A percentile compares a stretch with the other conserved stretches of the same genome.
Conservation (phyloP, 805 yeast genomes). For the Nakazawaea ambrosiae region DNA sequence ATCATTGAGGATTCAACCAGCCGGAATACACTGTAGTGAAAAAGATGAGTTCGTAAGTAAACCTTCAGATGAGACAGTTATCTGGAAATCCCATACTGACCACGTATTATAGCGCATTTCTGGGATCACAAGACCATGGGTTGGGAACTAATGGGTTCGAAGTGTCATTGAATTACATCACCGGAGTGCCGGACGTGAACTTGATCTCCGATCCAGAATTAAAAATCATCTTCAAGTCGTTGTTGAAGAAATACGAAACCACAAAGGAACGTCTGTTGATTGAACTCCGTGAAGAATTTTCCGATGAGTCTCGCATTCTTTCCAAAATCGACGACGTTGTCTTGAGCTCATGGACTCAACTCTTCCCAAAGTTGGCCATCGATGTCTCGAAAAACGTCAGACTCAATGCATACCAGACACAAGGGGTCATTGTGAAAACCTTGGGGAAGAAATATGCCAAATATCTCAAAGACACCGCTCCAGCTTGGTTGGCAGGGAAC, state of each 20-base stretch:
- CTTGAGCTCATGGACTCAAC: constrained; percentile 65
- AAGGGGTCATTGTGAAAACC: constrained; percentile 41
- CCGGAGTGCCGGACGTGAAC: constrained; percentile 71
- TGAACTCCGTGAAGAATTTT: constrained; percentile 6
- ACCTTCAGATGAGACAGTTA: too few species aligned
- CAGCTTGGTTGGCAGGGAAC: constrained; percentile 64
- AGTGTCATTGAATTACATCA: constrained; percentile 66
- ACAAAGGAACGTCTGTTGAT: constrained; percentile 75
- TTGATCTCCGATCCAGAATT: constrained; percentile 39
- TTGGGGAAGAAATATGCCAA: constrained; percentile 54
- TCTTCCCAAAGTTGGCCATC: constrained; percentile 72
- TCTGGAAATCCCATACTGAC: neutral
- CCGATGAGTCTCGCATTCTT: constrained; percentile 2
- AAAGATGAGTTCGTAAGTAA: neutral
- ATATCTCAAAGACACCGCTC: constrained; percentile 64
- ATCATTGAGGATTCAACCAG: too few species aligned
- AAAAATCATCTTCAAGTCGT: constrained; percentile 63
- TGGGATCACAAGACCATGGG: constrained; percentile 12
- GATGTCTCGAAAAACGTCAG: constrained; percentile 68
- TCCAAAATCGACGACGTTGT: constrained; percentile 42
- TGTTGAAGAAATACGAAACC: constrained; percentile 73
- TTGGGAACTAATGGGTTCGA: constrained; percentile 34
- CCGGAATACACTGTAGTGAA: too few species aligned
- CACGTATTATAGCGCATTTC: neutral
- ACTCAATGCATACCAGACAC: constrained; percentile 53